A percentile compares a stretch with the other conserved stretches of the same genome.
These are phyloP conservation scores for Candolleomyces efflorescens DNA, from an alignment of 768 basidiomycete genomes.

Conservation along the genomic window DNA sequence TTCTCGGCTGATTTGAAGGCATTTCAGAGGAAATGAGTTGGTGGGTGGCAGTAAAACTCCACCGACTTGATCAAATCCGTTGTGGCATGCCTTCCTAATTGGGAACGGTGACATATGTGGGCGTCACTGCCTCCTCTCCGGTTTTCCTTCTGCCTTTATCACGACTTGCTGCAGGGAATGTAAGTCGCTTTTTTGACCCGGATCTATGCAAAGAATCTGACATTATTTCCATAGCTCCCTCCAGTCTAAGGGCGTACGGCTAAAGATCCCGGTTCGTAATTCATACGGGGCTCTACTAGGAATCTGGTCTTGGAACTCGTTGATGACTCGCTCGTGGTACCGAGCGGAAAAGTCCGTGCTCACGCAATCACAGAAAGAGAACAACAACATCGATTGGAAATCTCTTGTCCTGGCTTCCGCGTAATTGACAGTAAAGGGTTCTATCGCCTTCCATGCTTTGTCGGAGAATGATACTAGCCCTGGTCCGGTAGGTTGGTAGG, in stretches of 20 bases:
- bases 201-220: neutral
- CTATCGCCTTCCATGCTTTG: neutral
- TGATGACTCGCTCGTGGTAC: neutral
- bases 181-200: neutral
- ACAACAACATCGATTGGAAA: neutral
- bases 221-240: neutral
- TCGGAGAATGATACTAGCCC: constrained; percentile 8
- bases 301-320: neutral
- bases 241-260: neutral
- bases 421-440: neutral
- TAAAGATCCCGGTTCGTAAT: neutral
- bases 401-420: neutral
- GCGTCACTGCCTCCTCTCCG: neutral
- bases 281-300: neutral
- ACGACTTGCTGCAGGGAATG: neutral
- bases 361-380: neutral
- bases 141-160: neutral
- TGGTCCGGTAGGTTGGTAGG: neutral
- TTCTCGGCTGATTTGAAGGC: neutral
- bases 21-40: neutral
- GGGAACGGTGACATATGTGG: neutral
- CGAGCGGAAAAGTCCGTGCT: neutral
- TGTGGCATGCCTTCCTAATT: neutral
- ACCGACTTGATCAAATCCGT: neutral
- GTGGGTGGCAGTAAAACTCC: neutral